Percentiles rank a stretch among this genome's conserved stretches.
Conservation (phyloP, 495 filamentous ascomycete genomes). For the Penicillium goetzii region DNA sequence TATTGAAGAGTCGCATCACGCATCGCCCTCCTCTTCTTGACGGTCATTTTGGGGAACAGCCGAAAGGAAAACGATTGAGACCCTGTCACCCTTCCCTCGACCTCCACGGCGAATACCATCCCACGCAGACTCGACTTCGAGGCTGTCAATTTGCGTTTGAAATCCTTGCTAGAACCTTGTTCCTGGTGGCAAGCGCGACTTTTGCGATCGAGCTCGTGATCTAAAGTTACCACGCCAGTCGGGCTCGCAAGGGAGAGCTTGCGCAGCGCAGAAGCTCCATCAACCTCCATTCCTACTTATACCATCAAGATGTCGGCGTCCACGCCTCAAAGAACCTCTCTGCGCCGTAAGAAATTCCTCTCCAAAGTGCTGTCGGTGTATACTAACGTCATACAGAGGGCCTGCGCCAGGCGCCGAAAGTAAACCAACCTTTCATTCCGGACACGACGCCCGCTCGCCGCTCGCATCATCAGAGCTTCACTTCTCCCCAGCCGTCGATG, state of each 20-base stretch:
- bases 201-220: neutral
- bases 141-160: neutral
- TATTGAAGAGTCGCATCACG: neutral
- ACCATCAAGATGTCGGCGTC: slow-evolving; percentile 30
- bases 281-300: slow-evolving; percentile 1
- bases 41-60: neutral
- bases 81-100: neutral
- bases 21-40: neutral
- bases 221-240: neutral
- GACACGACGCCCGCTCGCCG: slow-evolving; percentile 48
- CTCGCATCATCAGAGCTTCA: slow-evolving; percentile 38
- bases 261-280: neutral
- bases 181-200: neutral
- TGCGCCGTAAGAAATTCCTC: slow-evolving; percentile 30
- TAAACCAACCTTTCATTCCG: slow-evolving; percentile 53
- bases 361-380: neutral
- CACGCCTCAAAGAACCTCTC: slow-evolving; percentile 33
- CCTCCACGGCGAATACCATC: neutral
- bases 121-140: neutral
- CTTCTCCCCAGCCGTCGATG: slow-evolving; percentile 40
- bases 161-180: neutral
- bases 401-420: slow-evolving; percentile 51
- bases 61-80: neutral
- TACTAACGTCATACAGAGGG: slow-evolving; percentile 43
- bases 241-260: slow-evolving; percentile 12